Base-by-base conservation (phyloP, 371 early-diverging fungal species). In the Mortierella sp. region DNA sequence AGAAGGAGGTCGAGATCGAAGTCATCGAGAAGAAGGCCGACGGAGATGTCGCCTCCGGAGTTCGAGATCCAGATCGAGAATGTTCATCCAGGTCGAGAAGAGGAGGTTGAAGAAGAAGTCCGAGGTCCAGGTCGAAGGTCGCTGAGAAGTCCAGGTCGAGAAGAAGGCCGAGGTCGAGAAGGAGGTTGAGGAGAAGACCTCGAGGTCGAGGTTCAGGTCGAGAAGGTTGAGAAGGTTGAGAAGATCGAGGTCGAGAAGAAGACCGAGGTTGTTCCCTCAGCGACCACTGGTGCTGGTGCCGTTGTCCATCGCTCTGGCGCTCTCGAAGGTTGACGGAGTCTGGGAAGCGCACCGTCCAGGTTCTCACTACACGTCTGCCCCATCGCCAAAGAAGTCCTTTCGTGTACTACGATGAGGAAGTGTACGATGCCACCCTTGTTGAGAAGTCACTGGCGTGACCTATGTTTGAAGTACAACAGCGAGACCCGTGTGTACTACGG, bases 401-500 rank as follows among this genome's bases (percentile, higher is more conserved):
- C n/a, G 68, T 68, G 30, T 74, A 64, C 46, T 68, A 63, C 30
- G 68, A 68, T 16, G 60, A 66, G 2, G 68, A 73, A 7, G 64
- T 73, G 30, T 73, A 73, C 28, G 61, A 63, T n/a, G 56, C 73
- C 21, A 64, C 60, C 28, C 25, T 73, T 4, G 30, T 46, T 14
- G 74, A 74, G 46, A 68, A 53, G 50, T 37, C 43, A 74, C 74
- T 59, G 68, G 68, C 37, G 50, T 55, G 15, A 68, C 58, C 46
- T 48, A 66, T 37, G 48, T 63, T 51, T 73, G 12, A n/a, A 67
- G 23, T 73, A 53, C 55, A 57, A 67, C 19, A 55, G 60, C 47
- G n/a, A 58, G 50, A 57, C 44, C 57, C 26, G 59, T 18, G 50
- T 12, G 50, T 72, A 66, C 73, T 72, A 66, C 60, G 60, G 44